A percentile compares a stretch with the other conserved stretches of the same genome.
Conservation (phyloP, 164 flowering plant genomes). For the Piper longum region DNA sequence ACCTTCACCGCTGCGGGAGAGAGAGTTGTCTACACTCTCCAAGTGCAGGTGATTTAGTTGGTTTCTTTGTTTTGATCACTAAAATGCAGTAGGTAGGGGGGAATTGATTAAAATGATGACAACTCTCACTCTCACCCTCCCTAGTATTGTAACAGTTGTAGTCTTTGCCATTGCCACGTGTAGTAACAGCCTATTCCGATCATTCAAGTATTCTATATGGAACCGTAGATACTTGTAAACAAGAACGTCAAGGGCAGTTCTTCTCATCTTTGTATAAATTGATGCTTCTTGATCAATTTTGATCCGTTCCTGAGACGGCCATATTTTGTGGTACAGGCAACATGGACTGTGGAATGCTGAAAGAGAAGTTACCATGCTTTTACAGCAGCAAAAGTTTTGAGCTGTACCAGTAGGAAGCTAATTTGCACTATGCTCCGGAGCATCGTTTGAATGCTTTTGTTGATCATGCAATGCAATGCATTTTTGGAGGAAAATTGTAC, state of each 20-base stretch:
- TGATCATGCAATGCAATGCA: background rate
- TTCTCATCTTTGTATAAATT: background rate
- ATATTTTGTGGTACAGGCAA: background rate
- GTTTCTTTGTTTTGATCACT: no score
- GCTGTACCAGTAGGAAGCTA: background rate
- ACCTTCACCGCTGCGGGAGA: conserved; percentile 26
- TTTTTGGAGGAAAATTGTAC: no score
- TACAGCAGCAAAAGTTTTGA: background rate
- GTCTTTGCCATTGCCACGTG: no score
- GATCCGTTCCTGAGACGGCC: background rate
- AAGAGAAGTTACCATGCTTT: conserved; percentile 20
- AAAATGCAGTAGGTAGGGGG: no score
- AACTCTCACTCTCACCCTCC: background rate
- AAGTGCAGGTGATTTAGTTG: conserved; percentile 30
- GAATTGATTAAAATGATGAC: no score
- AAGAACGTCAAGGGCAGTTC: no score
- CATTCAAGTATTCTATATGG: no score
- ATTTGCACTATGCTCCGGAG: background rate
- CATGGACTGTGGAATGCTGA: conserved; percentile 23
- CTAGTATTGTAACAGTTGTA: background rate
- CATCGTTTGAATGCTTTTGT: background rate
- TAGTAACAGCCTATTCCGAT: no score
- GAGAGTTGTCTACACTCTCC: conserved; percentile 35
- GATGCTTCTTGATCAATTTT: no score
- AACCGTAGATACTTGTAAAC: no score